Conservation (phyloP, 1,284 basidiomycete species). For the Leccinum pallidistipes region DNA sequence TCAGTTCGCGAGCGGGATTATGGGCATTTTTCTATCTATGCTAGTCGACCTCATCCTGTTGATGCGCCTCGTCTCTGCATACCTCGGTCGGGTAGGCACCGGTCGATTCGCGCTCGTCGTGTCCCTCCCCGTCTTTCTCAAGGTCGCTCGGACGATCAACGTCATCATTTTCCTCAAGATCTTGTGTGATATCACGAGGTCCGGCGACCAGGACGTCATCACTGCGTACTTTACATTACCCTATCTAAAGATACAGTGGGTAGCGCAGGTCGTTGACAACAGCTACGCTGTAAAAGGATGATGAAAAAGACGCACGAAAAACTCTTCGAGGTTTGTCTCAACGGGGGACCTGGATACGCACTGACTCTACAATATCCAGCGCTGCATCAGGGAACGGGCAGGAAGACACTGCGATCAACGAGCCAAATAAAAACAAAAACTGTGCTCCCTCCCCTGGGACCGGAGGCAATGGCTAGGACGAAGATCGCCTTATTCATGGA, state of each 20-base stretch:
- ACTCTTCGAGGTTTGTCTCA: background rate
- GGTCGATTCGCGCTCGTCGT: constrained; percentile 18
- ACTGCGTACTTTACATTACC: constrained; percentile 24
- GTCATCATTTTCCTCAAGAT: constrained; percentile 26
- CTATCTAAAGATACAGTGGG: constrained; percentile 38
- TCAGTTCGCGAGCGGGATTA: constrained; percentile 26
- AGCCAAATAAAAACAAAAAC: background rate
- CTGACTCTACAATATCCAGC: background rate
- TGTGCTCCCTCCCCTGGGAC: background rate
- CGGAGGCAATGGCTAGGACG: background rate
- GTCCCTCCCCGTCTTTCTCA: constrained; percentile 27
- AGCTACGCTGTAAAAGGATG: constrained; percentile 12
- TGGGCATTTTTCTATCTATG: constrained; percentile 35
- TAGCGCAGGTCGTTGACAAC: constrained; percentile 30
- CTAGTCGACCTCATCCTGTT: constrained; percentile 34
- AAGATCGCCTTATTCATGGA: no score
- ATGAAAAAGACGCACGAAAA: background rate
- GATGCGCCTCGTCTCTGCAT: constrained; percentile 31
- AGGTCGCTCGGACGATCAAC: constrained; percentile 24
- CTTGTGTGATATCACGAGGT: constrained; percentile 13
- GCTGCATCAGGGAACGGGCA: background rate
- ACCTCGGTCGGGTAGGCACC: constrained; percentile 18
- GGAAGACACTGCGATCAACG: background rate
- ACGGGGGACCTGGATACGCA: background rate
- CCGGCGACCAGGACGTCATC: constrained; percentile 10